Base-by-base conservation (phyloP, 2,329 filamentous ascomycete species). In the Talaromyces verruculosus region DNA sequence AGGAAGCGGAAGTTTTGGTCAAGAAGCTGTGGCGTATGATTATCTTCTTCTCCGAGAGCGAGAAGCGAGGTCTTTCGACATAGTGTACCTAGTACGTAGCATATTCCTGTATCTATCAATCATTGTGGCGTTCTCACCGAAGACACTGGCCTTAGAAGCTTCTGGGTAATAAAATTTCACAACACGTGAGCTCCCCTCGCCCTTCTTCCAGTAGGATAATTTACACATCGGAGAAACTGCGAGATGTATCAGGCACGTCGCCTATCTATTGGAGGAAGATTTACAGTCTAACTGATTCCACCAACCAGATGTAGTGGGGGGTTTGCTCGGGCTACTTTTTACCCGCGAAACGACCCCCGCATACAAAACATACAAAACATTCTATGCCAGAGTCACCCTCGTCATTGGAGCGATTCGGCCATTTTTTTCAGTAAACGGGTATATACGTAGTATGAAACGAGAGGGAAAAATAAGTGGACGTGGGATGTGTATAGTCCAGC, bases 1-100 rank as follows among this genome's bases (percentile, higher is more conserved):
- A 99, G 74, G 95, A 98, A 75, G 93, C 93, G 11, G 93, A 97
- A 78, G 89, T 91, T 30, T 82, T 99, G 70, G 93, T 98, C 60
- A 96, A 92, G 86, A 98, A 97, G 82, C 85, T 99, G 41, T 99
- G 95, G 95, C 88, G 94, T 61, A 96, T 98, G 92, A 89, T 97
- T 66, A 96, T 98, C 73, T 98, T 97, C 87, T 97, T 94, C 74
- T 95, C 92, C 5, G 94, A 98, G 79, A 91, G 90, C 74, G 94
- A 97, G 84, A 96, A 95, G 82, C 84, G 93, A 69, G 93, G 93
- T 1, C 82, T 97, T 67, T 90, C 90, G 22, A 60, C 57, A 2
- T 60, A 45, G 15, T 19, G 37, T 22, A 53, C 39, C 6, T 37
- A 37, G 39, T 41, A 41, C 28, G 17, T 53, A 53, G 17, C 49